phyloP scores from a whole-genome alignment of 2,329 filamentous ascomycete genomes.

The Penicillium digitatum region DNA sequence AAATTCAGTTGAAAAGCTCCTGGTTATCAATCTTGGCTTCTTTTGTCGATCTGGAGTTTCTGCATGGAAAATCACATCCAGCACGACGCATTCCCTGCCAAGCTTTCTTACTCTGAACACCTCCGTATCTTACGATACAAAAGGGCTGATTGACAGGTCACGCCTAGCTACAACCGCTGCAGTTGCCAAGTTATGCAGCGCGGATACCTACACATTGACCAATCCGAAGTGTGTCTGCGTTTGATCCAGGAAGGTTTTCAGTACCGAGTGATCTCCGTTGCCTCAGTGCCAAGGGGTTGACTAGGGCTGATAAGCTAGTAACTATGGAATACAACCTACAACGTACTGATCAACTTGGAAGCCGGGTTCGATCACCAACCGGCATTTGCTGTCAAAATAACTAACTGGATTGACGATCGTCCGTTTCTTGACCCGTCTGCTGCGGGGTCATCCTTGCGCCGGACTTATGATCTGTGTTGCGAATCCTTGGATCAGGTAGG shows the following conservation, averaged over 20 bases:
- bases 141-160: constrained; percentile 2
- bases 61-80: constrained; percentile 5
- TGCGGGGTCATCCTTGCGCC: constrained; percentile 24
- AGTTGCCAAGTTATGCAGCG: constrained; percentile 9
- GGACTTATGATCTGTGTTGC: constrained; percentile 16
- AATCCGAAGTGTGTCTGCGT: neutral
- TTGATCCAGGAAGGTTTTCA: neutral
- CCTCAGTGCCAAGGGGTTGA: neutral
- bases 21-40: constrained; percentile 1
- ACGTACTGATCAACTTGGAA: neutral
- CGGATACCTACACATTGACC: constrained; percentile 10
- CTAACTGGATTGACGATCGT: constrained; percentile 9
- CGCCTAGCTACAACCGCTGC: neutral
- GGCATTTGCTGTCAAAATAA: constrained; percentile 8
- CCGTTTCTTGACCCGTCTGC: constrained; percentile 13
- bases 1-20: neutral
- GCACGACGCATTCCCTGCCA: neutral
- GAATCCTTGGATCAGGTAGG: constrained; percentile 6
- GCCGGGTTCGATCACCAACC: neutral
- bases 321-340: neutral
- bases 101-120: neutral
- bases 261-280: neutral
- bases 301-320: neutral
- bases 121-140: neutral
- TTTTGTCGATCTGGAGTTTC: constrained; percentile 6